These are phyloP conservation scores for Penicillium longicatenatum DNA, from an alignment of 495 filamentous ascomycete genomes.

Conservation along the genomic window DNA sequence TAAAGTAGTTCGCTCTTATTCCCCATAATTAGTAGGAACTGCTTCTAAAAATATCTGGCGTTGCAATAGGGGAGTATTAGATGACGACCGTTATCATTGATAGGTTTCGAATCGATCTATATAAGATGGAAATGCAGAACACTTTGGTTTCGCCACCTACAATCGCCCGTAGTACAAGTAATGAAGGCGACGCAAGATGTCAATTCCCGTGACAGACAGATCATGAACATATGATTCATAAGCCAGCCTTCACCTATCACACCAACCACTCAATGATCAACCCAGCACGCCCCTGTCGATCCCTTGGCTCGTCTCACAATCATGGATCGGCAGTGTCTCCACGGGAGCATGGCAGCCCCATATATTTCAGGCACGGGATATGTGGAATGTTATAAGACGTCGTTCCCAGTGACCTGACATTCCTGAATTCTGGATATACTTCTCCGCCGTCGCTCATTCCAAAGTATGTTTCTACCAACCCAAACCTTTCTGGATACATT, in stretches of 20 bases:
- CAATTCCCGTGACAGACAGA: not conserved
- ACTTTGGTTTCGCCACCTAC: not conserved
- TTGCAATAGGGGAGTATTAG: not conserved
- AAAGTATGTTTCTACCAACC: not conserved
- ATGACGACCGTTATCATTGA: too few relatives aligned
- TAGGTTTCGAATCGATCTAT: too few relatives aligned
- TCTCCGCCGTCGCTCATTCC: not conserved
- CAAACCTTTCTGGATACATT: too few relatives aligned
- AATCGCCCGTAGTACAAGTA: not conserved
- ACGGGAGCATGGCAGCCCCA: conserved; percentile 12
- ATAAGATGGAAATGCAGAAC: not conserved
- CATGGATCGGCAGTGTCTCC: conserved; percentile 9
- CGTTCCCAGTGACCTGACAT: conserved; percentile 18
- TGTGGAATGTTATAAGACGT: conserved; percentile 26
- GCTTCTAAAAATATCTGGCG: not conserved
- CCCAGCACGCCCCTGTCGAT: conserved; percentile 2
- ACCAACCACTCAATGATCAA: not conserved
- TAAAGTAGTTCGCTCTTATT: not conserved
- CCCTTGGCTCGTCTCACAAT: conserved; percentile 5
- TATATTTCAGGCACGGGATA: not conserved
- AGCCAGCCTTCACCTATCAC: not conserved
- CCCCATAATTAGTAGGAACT: not conserved
- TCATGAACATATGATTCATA: not conserved
- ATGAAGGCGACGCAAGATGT: not conserved
- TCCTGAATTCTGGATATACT: not conserved